phyloP scores from a whole-genome alignment of 495 filamentous ascomycete genomes.

The Thozetella sp. region DNA sequence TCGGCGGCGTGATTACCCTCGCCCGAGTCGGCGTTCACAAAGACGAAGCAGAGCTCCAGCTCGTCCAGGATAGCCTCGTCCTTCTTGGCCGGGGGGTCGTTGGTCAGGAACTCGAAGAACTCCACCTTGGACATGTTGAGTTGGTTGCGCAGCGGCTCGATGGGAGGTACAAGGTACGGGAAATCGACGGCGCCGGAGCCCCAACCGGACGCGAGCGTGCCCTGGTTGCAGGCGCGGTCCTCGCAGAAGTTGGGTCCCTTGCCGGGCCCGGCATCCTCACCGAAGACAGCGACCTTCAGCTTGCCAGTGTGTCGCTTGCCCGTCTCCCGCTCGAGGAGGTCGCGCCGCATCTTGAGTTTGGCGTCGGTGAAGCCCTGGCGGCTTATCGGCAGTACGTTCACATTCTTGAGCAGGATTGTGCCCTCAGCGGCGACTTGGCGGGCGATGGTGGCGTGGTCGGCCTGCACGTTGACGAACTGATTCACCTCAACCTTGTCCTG shows the following conservation, averaged over 20 bases:
- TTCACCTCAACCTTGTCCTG: slow-evolving; percentile 68
- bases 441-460: slow-evolving; percentile 70
- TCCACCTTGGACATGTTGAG: slow-evolving; percentile 64
- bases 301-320: slow-evolving; percentile 30
- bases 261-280: slow-evolving; percentile 77
- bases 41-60: slow-evolving; percentile 71
- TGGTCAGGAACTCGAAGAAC: slow-evolving; percentile 61
- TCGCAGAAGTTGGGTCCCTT: slow-evolving; percentile 74
- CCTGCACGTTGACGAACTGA: slow-evolving; percentile 71
- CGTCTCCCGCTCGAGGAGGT: slow-evolving; percentile 13
- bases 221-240: slow-evolving; percentile 80
- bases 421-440: slow-evolving; percentile 81
- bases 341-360: slow-evolving; percentile 24
- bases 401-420: slow-evolving; percentile 84
- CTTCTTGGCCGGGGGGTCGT: slow-evolving; percentile 37
- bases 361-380: slow-evolving; percentile 45
- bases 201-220: slow-evolving; percentile 86
- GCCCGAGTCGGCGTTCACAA: slow-evolving; percentile 63
- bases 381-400: slow-evolving; percentile 63
- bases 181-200: slow-evolving; percentile 89
- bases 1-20: slow-evolving; percentile 66
- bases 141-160: slow-evolving; percentile 62
- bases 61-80: slow-evolving; percentile 32
- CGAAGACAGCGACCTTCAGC: slow-evolving; percentile 74
- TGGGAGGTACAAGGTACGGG: slow-evolving; percentile 75